phyloP scores from a whole-genome alignment of 2,329 filamentous ascomycete genomes.

The Teratosphaeria pseudoeucalypti region DNA sequence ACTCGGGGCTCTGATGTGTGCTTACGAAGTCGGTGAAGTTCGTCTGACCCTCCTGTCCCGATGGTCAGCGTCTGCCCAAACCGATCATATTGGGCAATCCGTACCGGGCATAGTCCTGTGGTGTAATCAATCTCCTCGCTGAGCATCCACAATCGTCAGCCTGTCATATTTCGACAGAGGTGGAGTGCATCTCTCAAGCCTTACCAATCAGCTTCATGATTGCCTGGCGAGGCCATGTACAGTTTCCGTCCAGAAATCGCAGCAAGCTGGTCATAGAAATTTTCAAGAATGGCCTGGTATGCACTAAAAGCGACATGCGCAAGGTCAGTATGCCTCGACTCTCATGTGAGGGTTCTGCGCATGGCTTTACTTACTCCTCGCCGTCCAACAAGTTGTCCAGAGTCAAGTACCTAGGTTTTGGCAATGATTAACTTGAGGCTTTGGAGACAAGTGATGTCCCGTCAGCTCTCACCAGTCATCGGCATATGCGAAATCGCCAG shows the following conservation, averaged over 20 bases:
- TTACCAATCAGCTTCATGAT: slow-evolving; percentile 48
- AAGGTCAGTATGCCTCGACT: too few species aligned
- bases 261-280: slow-evolving; percentile 47
- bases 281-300: slow-evolving; percentile 43
- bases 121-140: not conserved
- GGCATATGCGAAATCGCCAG: slow-evolving; percentile 48
- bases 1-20: not conserved
- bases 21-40: not conserved
- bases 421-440: slow-evolving; percentile 25
- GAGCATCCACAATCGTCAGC: not conserved
- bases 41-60: not conserved
- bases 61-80: not conserved
- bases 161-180: not conserved
- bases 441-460: slow-evolving; percentile 39
- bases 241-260: slow-evolving; percentile 44
- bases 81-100: not conserved
- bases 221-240: slow-evolving; percentile 49
- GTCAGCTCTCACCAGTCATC: slow-evolving; percentile 45
- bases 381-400: not conserved
- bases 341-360: too few species aligned
- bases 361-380: not conserved
- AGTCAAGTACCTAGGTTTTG: slow-evolving; percentile 26
- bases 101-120: not conserved
- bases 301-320: too few species aligned
- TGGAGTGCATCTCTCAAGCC: slow-evolving; percentile 7